Percentiles rank a stretch among this genome's conserved stretches.
Conservation (phyloP, 2,329 filamentous ascomycete genomes). For the Alternaria dauci region DNA sequence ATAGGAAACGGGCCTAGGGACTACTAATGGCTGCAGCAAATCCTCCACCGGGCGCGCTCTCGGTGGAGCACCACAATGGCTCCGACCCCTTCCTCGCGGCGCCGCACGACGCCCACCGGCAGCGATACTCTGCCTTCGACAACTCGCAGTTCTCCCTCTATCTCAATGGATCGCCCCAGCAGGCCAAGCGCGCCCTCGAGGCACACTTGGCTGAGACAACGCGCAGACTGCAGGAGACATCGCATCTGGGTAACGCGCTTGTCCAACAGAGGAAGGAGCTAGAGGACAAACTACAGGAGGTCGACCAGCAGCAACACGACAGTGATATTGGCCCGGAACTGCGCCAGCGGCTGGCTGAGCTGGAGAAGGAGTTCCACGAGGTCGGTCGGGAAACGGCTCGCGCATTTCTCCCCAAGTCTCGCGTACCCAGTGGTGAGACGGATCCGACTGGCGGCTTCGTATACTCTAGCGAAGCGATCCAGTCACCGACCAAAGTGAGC, state of each 20-base stretch:
- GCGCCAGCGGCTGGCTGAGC: conserved; percentile 80
- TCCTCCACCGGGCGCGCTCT: conserved; percentile 51
- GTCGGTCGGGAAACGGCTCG: conserved; percentile 88
- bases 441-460: conserved; percentile 49
- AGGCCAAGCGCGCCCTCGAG: conserved; percentile 87
- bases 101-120: conserved; percentile 54
- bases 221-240: conserved; percentile 88
- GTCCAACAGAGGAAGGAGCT: conserved; percentile 87
- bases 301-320: conserved; percentile 75
- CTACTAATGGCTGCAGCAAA: conserved; percentile 55
- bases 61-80: conserved; percentile 48
- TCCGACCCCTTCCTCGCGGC: conserved; percentile 57
- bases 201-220: conserved; percentile 94
- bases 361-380: conserved; percentile 96
- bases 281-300: conserved; percentile 80
- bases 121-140: conserved; percentile 86
- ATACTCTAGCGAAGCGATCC: conserved; percentile 83
- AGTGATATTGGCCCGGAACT: conserved; percentile 83
- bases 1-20: conserved; percentile 27
- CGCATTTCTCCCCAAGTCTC: conserved; percentile 83
- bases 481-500: conserved; percentile 87
- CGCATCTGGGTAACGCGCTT: conserved; percentile 84
- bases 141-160: conserved; percentile 79
- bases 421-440: conserved; percentile 68
- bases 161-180: conserved; percentile 78